Evolutionary conservation across 305 asterid species (phyloP), one percentile per base, ranked within the genome.

Genomic region (Plantago coronopus): DNA sequence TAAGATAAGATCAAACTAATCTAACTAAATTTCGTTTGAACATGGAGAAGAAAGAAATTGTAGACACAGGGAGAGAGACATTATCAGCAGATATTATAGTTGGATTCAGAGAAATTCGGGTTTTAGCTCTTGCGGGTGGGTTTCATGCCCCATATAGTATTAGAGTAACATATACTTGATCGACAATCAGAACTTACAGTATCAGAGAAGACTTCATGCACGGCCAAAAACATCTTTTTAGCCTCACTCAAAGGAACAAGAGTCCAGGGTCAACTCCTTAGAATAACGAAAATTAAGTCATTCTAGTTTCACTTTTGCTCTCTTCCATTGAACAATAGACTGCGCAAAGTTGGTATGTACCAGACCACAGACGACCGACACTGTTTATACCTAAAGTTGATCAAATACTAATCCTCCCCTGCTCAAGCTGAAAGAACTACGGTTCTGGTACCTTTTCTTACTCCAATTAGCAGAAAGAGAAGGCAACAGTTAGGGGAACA

Each of bases 131-230:
- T 37, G 12, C 2, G 3, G 44, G 44, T 12, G 44, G 44, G 44
- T 38, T 38, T 12, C 44, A 38, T 38, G 44, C 4, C 38, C 42
- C 17, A n/a, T 53, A 55, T 38, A 48, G 25, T 5, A 18, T 7
- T 17, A 37, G 49, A 57, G 50, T 20, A 40, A 20, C 17, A 45
- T 17, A 56, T 31, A 56, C 63, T 56, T 31, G 43, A 65, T 56
- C 37, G 58, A 40, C 57, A 44, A 51, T 51, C 27, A 23, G 18
- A 54, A 44, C 50, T 65, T 42, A 14, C 20, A 44, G 48, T 37
- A 27, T 46, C 63, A 46, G 63, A 34, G 31, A 56, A 58, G 9
- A 65, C 7, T 27, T 43, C 55, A 54, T 54, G 17, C 62, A 43
- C 23, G 43, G 47, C 23, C 43, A 43, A 45, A 20, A 29, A 44